Conservation (phyloP, 2,329 filamentous ascomycete species). For the Phaeosphaeria sp. region DNA sequence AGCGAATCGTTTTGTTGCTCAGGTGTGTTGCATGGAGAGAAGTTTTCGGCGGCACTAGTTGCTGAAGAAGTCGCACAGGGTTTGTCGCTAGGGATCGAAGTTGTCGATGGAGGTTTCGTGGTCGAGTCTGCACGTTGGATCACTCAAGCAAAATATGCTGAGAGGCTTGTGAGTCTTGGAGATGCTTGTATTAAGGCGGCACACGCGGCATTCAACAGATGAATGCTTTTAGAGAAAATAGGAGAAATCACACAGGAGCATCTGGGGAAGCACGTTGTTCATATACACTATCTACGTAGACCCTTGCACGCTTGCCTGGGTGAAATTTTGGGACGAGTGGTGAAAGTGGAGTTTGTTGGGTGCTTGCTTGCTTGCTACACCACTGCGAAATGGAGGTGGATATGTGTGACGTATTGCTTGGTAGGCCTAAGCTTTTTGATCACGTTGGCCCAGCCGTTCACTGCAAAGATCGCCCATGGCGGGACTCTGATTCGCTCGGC, state of each 20-base stretch:
- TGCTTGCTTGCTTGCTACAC: too few relatives aligned
- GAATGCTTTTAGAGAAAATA: not conserved
- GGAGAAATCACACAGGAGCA: not conserved
- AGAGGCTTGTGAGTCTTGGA: constrained; percentile 29
- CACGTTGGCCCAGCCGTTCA: not conserved
- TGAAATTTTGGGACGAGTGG: not conserved
- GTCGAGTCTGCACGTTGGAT: constrained; percentile 24
- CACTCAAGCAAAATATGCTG: constrained; percentile 24
- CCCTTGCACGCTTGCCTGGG: not conserved
- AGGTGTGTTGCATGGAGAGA: constrained; percentile 16
- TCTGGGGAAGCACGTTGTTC: not conserved
- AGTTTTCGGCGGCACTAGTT: constrained; percentile 6
- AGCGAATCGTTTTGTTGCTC: constrained; percentile 2
- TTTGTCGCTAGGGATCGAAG: constrained; percentile 7
- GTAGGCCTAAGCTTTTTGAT: not conserved
- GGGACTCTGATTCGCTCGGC: not conserved
- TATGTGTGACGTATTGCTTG: not conserved
- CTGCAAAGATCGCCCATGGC: not conserved
- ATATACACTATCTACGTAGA: constrained; percentile 5
- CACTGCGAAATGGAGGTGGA: not conserved
- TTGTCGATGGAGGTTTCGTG: constrained; percentile 2
- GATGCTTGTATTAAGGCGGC: constrained; percentile 30
- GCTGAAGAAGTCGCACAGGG: constrained; percentile 13
- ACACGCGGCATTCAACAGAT: not conserved
- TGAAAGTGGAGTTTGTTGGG: not conserved